Evolutionary conservation across 2,329 filamentous ascomycete genomes (phyloP).

Genomic region (Apiospora koreana): DNA sequence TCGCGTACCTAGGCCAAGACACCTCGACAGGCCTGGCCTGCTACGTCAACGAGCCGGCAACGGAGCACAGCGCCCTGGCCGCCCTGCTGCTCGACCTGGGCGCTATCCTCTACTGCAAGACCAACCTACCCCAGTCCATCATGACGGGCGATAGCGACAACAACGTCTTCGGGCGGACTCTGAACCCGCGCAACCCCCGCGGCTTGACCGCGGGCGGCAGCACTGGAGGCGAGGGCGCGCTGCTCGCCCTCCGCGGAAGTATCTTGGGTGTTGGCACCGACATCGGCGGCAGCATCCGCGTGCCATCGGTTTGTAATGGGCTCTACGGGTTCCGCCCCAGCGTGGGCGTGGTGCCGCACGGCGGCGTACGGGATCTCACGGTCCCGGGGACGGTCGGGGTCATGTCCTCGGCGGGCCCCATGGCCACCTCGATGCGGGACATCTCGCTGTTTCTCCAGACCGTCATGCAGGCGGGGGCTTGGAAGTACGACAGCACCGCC

Average conservation of each 20-base stretch:
- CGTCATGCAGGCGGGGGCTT: conserved; percentile 49
- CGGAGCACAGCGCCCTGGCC: conserved; percentile 50
- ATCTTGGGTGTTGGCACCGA: conserved; percentile 52
- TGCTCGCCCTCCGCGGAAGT: conserved; percentile 26
- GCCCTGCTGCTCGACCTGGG: conserved; percentile 49
- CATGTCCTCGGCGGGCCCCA: conserved; percentile 62
- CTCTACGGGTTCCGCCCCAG: conserved; percentile 51
- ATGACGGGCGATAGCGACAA: conserved; percentile 53
- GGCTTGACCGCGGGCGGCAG: conserved; percentile 39
- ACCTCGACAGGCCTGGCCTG: conserved; percentile 49
- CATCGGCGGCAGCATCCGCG: conserved; percentile 52
- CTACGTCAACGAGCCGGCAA: conserved; percentile 53
- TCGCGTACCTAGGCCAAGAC: conserved; percentile 55
- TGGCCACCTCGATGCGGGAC: conserved; percentile 53
- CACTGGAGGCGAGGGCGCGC: conserved; percentile 29
- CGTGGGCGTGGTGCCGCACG: conserved; percentile 51
- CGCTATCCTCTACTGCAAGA: conserved; percentile 54
- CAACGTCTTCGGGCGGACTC: conserved; percentile 51
- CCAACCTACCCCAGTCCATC: conserved; percentile 39
- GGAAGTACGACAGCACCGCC: conserved; percentile 55
- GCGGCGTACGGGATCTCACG: conserved; percentile 59
- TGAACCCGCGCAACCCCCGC: conserved; percentile 41
- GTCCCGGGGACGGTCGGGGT: conserved; percentile 64
- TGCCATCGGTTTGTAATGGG: conserved; percentile 48
- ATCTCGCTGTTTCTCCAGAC: conserved; percentile 50